Evolutionary conservation across 2,329 filamentous ascomycete species (phyloP), one percentile per base, ranked within the genome.

Genomic region (Sclerotinia spermophila): DNA sequence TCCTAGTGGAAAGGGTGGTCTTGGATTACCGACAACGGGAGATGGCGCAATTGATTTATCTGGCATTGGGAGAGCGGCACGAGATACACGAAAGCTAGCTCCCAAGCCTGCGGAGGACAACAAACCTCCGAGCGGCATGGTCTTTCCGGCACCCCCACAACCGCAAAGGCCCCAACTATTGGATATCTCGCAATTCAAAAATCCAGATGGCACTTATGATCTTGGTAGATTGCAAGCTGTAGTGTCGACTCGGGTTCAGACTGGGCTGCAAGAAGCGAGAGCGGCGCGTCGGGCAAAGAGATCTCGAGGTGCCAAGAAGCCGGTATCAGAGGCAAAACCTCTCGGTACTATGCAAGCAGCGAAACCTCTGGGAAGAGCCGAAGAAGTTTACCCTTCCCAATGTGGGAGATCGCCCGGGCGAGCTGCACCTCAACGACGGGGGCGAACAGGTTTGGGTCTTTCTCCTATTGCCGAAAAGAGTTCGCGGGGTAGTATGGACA

Each of bases 121-220:
- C 8, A 33, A 13, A 40, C 15, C 13, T 42, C 27, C 15, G 5
- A 7, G 30, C 11, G 10, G 7, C 5, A 40, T 19, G n/a, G 27
- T 27, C 1, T 5, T n/a, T 53, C 13, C 48, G 40, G 40, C 40
- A 27, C 48, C n/a, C 1, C 21, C 13, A 27, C 13, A 38, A 8
- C 21, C 21, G n/a, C n/a, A n/a, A 7, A 13, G 44, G 19, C 17
- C 4, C 5, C 38, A 13, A 33, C 0, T 1, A 2, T 0, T 40
- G 5, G 59, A 30, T 27, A 13, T 65, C 40, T 17, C 61, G 15
- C 35, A 59, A 33, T 59, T 59, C 15, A 59, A n/a, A 21, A 53
- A 51, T 38, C 30, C 60, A 33, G 61, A 53, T 27, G 61, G 44
- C 2, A 13, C 2, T 27, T 51, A 27, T 53, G 61, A 65, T 27